Base-by-base conservation (phyloP, 2,329 filamentous ascomycete species). In the Xylariaceae sp. region DNA sequence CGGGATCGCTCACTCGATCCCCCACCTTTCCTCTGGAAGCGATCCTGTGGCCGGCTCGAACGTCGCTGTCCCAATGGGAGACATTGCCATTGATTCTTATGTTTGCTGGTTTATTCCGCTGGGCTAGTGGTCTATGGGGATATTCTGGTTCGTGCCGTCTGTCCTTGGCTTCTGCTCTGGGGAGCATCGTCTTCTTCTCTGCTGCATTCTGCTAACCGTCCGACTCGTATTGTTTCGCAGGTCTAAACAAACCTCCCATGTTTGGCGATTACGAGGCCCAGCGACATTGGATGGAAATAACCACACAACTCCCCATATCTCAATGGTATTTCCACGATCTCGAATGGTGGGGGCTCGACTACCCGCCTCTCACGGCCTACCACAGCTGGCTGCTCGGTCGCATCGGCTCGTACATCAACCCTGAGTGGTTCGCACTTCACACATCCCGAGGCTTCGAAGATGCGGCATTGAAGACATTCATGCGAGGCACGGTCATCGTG, bases 271-370 rank as follows among this genome's bases (percentile, higher is more conserved):
- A 96, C 76, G 94, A 99, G 78, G 94, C 95, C 2, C 94, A 99
- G 74, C 81, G 94, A 68, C 94, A 99, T 75, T 99, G 94, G 94
- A 96, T 99, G 92, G 94, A 99, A 72, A 80, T 99, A 65, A 97
- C 94, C 1, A 89, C 85, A 7, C 85, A 96, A 61, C 80, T 99
- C 1, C 94, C 94, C 11, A 81, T 95, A 44, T 94, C 91, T 9
- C 89, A 94, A 74, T 99, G 95, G 94, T 99, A 99, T 75, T 96
- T 96, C 71, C 91, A 99, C 74, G 92, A 99, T 72, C 79, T 97
- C 50, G 82, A 93, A 70, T 99, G 93, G 88, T 99, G 94, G 94
- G 95, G 95, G 0, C 82, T 99, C 66, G 94, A 99, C 76, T 99
- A 99, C 74, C 94, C 94, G 58, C 94, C 94, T 55, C 82, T 99